Base-by-base conservation (phyloP, 2,329 filamentous ascomycete species). In the Alternaria triticina region DNA sequence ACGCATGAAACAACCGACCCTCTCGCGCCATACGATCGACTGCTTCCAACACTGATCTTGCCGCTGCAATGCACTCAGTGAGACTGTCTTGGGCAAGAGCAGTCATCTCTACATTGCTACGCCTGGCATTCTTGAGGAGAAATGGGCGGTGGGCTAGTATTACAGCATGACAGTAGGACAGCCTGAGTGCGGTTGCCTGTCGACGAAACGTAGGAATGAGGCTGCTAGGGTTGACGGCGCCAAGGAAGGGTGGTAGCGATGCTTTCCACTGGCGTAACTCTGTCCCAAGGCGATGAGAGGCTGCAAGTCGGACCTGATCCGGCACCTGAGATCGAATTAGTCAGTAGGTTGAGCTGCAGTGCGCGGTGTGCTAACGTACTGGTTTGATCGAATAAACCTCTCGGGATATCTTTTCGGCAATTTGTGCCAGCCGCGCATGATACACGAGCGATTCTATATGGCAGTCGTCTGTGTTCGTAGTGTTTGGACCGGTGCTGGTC, bases 361-460 rank as follows among this genome's bases (percentile, higher is more conserved):
- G 12, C 6, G 13, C 9, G 15, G 1, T 15, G 10, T 3, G 5
- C n/a, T 6, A 22, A 50, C 57, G 22, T 75, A 60, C 82, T 30
- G 61, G 33, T 27, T 73, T 76, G 64, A 75, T 75, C 2, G 75
- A 72, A 47, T 79, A 79, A 4, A 79, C 74, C 30, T 78, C 72
- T 8, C 70, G 68, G 3, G 73, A 77, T 8, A 78, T 74, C n/a
- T 67, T 66, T 28, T 74, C 75, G 0, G 73, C 71, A 28, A 79
- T 76, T 25, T 74, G 73, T 15, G 75, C 72, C 12, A 79, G 71
- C 73, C 76, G 84, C 49, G 76, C 84, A 70, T 82, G 86, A 69
- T 76, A 85, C 56, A 83, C 81, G 43, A 82, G 75, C 40, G 79
- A 83, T 58, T 85, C 82, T n/a, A 87, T 83, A 55, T 86, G 82